These are phyloP conservation scores for Fusarium sp. DNA, from an alignment of 2,329 filamentous ascomycete species.

Conservation along the genomic window DNA sequence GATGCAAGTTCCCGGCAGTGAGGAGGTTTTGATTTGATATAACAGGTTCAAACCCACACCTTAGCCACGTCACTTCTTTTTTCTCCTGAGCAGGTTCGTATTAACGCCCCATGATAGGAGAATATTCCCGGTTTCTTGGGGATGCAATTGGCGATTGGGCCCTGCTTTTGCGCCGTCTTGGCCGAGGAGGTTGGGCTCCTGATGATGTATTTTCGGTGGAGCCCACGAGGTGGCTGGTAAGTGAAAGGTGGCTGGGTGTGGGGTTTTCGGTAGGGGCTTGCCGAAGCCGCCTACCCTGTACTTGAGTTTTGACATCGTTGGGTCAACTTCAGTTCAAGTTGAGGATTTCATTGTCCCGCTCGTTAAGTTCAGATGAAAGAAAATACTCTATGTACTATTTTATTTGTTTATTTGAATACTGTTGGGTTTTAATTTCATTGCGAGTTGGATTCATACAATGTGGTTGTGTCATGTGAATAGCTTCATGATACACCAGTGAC, in stretches of 20 bases:
- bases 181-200: slow-evolving; percentile 2
- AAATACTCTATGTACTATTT: background rate
- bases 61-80: slow-evolving; percentile 28
- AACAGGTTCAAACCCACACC: background rate
- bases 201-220: background rate
- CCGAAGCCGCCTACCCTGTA: background rate
- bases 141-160: background rate
- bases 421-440: too few species aligned
- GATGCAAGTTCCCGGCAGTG: slow-evolving; percentile 18
- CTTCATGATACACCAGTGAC: background rate
- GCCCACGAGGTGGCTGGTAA: background rate
- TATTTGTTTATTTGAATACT: too few species aligned
- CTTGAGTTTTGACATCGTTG: background rate
- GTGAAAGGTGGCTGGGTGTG: background rate
- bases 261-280: background rate
- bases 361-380: background rate
- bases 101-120: background rate
- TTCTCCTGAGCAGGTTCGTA: background rate
- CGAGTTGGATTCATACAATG: background rate
- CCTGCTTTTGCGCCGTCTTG: slow-evolving; percentile 2
- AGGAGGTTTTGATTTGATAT: slow-evolving; percentile 1
- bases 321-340: background rate
- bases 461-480: background rate
- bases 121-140: background rate
- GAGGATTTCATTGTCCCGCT: background rate